Base-by-base conservation (phyloP, 768 basidiomycete species). In the Boletales sp. region DNA sequence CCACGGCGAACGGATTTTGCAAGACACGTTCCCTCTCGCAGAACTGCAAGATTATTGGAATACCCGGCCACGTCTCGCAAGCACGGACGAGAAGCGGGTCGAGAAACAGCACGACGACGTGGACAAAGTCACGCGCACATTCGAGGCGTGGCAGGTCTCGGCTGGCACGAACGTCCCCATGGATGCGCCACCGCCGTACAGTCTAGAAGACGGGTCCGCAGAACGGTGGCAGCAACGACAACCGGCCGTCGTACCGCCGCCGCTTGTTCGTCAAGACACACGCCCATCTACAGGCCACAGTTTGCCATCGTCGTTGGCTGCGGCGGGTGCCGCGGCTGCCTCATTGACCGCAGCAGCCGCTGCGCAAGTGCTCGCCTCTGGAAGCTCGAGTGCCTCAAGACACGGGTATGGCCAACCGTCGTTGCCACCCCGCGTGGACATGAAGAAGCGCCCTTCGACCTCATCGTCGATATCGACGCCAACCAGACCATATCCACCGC, bases 1-100 rank as follows among this genome's bases (percentile, higher is more conserved):
- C 29, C 81, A 82, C 13, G 75, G 79, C 36, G 85, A 86, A 56
- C 79, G 82, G n/a, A 69, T 70, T 37, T 71, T 89, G 8, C 72
- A 72, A 35, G 84, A 85, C 43, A 75, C 79, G 1, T 83, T 89
- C 52, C 86, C 87, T 0, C 67, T 74, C 30, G 86, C 88, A 51
- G 86, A 88, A 56, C 63, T 90, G 10, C 78, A 85, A 52, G 86
- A 89, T 60, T 90, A 86, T 60, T 90, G 86, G 87, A 63, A 76
- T 9, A 72, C 77, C 32, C 70, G 84, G 6, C 86, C 87, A 17
- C 74, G 67, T 43, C 82, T 79, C 50, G 84, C 24, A 27, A 27
- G 24, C 24, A 27, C 1, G 24, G 24, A 27, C 24, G 24, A 27
- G 24, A 27, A 27, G 24, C 24, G 84, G 41, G 60, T 55, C 8